Conservation (phyloP, 306 rosid genomes). For the Fragaria vesca region DNA sequence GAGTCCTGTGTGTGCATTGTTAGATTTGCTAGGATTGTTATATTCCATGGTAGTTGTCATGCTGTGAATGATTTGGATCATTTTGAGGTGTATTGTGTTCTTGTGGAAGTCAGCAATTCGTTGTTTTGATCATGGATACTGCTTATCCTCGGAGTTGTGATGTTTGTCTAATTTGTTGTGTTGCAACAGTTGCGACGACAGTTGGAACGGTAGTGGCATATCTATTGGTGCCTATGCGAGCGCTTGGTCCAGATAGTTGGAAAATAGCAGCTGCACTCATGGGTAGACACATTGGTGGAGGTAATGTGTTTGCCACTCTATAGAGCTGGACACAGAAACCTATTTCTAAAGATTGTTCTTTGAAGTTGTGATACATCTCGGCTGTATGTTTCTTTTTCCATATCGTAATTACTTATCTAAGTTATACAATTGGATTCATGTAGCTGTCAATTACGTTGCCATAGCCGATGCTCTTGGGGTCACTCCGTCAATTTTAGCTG, state of each 20-base stretch:
- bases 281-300: constrained; percentile 88
- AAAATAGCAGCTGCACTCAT: constrained; percentile 81
- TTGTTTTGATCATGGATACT: not conserved
- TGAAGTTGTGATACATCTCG: not conserved
- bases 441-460: constrained; percentile 81
- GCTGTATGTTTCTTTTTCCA: not conserved
- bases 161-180: constrained; percentile 14
- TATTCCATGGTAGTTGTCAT: not conserved
- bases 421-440: constrained; percentile 12
- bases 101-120: too few relatives aligned
- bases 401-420: constrained; percentile 9
- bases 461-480: constrained; percentile 59
- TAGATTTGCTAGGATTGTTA: not conserved
- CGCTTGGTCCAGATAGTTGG: constrained; percentile 83
- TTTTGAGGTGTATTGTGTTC: not conserved
- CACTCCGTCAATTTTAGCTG: constrained; percentile 58
- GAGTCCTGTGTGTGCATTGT: not conserved
- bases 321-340: not conserved
- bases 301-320: constrained; percentile 31
- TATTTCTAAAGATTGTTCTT: not conserved
- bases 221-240: constrained; percentile 66
- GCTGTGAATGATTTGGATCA: not conserved
- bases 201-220: constrained; percentile 70
- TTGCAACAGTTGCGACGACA: constrained; percentile 59
- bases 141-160: constrained; percentile 12